phyloP scores from a whole-genome alignment of 768 basidiomycete genomes.

The Phaffia tasmanica region DNA sequence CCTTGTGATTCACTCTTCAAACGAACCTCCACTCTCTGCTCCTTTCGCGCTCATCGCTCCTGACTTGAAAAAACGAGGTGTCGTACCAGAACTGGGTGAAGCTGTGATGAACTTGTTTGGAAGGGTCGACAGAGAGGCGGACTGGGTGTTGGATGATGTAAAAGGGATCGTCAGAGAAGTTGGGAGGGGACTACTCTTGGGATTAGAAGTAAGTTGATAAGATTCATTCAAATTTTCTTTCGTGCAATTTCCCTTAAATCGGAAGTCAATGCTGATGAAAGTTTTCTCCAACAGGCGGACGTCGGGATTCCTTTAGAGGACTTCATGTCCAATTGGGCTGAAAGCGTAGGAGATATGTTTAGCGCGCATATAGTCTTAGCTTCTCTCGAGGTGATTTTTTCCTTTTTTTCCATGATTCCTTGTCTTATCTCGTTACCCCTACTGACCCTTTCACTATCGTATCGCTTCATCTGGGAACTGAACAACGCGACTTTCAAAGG shows the following conservation, averaged over 20 bases:
- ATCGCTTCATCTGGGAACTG: slow-evolving; percentile 33
- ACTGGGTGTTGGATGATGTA: slow-evolving; percentile 1
- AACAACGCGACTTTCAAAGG: slow-evolving; percentile 43
- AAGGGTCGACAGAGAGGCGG: neutral
- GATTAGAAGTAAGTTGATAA: neutral
- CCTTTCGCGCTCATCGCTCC: slow-evolving; percentile 5
- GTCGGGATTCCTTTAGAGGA: slow-evolving; percentile 43
- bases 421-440: neutral
- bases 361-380: slow-evolving; percentile 3
- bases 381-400: neutral
- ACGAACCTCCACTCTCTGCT: neutral
- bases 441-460: neutral
- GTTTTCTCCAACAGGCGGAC: no score
- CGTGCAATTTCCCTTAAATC: no score
- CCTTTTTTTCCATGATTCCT: neutral
- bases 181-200: neutral
- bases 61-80: slow-evolving; percentile 3
- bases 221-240: no score
- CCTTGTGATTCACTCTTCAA: slow-evolving; percentile 16
- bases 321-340: slow-evolving; percentile 63
- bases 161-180: slow-evolving; percentile 8
- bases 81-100: neutral
- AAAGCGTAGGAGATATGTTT: slow-evolving; percentile 24
- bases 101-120: slow-evolving; percentile 8
- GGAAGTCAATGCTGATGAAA: neutral